Base-by-base conservation (phyloP, 768 basidiomycete species). In the Trametes meyenii region DNA sequence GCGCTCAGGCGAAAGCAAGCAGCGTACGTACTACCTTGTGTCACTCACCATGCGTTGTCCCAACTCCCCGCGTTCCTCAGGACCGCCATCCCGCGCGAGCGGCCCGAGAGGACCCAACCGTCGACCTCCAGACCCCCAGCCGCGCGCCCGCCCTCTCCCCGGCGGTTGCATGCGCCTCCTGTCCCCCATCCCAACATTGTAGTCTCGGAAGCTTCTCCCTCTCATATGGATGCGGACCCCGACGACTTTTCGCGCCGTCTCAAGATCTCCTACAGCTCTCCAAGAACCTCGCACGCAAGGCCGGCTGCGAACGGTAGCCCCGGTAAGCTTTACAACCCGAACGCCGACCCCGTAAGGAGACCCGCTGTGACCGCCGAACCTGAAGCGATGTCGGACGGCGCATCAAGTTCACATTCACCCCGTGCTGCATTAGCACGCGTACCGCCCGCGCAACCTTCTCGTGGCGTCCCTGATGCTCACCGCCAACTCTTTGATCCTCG, bases 401-500 rank as follows among this genome's bases (percentile, higher is more conserved):
- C 77, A 6, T 75, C 81, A 53, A 82, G 77, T 67, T 85, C 86
- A 0, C 80, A 84, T 67, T 75, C 74, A 13, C 76, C 77, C 16
- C 62, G 62, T 75, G 76, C 60, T 59, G 64, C 29, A 62, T 72
- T 45, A 36, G 65, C 74, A 12, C 70, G 73, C 38, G 53, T 73
- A 13, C 66, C 69, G 36, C 55, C 71, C 26, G 66, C 79, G 3
- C 72, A 80, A 10, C 63, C 74, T 7, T 56, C 63, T 44, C 70
- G 71, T 76, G 86, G 43, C 58, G 55, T 60, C 55, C 33, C 74
- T 48, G 66, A 71, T 29, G 14, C 71, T 5, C 72, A 74, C 46
- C 76, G 79, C 10, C 90, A 89, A 62, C 83, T 97, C 0, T 96
- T 94, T 60, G 94, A 98, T 70, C 92, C 91, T 61, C 82, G 91